These are phyloP conservation scores for Phaffia australis DNA, from an alignment of 768 basidiomycete species.

Conservation along the genomic window DNA sequence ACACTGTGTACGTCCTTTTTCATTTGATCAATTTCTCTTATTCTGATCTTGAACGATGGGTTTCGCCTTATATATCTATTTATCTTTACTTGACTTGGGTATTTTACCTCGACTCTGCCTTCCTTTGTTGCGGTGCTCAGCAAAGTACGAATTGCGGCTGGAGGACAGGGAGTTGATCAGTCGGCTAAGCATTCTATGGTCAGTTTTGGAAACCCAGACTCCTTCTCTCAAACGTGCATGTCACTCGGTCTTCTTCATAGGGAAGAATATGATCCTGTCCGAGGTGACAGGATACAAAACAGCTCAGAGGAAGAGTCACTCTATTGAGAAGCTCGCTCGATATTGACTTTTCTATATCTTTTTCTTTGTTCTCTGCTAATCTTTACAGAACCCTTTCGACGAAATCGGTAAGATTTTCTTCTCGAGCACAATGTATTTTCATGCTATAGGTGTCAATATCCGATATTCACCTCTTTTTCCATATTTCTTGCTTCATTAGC, in stretches of 20 bases:
- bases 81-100: not conserved
- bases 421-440: not conserved
- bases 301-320: too few species aligned
- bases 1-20: conserved; percentile 52
- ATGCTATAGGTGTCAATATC: too few species aligned
- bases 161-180: conserved; percentile 89
- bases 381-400: conserved; percentile 82
- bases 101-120: not conserved
- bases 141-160: conserved; percentile 93
- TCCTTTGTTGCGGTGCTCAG: conserved; percentile 28
- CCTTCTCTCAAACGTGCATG: too few species aligned
- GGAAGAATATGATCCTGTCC: too few species aligned
- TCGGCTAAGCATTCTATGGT: conserved; percentile 99
- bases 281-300: too few species aligned
- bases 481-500: conserved; percentile 45
- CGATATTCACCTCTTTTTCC: not conserved
- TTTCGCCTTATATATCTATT: not conserved
- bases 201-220: conserved; percentile 29
- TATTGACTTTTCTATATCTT: not conserved
- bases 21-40: not conserved
- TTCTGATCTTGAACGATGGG: not conserved
- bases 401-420: conserved; percentile 67
- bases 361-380: not conserved
- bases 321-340: not conserved
- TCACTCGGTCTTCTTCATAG: not conserved